Evolutionary conservation across 495 filamentous ascomycete species (phyloP), one percentile per base, ranked within the genome.

Genomic region (Trichodelitschia bisporula): DNA sequence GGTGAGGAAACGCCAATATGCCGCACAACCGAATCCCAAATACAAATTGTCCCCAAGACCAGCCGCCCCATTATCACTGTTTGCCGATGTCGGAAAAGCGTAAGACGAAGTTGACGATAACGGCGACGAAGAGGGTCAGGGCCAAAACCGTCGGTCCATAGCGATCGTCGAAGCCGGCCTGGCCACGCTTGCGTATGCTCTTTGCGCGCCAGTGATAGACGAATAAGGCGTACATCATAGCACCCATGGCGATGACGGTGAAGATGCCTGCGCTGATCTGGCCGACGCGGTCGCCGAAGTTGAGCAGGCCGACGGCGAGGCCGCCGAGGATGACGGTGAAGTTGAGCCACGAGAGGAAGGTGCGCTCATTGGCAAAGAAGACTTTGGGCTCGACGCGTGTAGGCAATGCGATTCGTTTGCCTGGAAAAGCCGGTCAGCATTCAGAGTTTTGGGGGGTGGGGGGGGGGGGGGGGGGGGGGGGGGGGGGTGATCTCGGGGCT

Each of bases 341-440:
- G 61, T 95, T 95, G 41, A 99, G 75, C 89, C 89, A 99, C 46
- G 77, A 86, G 44, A 99, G 70, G 46, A 95, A 99, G 24, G 86
- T 99, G 31, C 86, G 82, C 59, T 99, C 86, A 59, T 95, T 95
- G 51, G 86, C 86, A 62, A 99, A 99, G 69, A 95, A 99, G 56
- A 97, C 86, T 54, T 99, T 99, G 23, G 86, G 86, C 50, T 99
- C 86, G 52, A 99, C 83, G 38, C 86, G 82, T 25, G 82, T 91
- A 32, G 86, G 86, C 37, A 99, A 79, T 37, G 89, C 83, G 50
- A 99, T 99, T 40, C 86, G 80, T 51, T 99, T 99, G 62, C 82
- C 82, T 80, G 40, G n/a, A 27, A 20, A 4, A 20, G 19, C 6
- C 5, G 29, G 29, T 18, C 6, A 31, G 29, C 6, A 24, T 24